Percentiles rank a stretch among this genome's conserved stretches.
phyloP scores from a whole-genome alignment of 1,284 basidiomycete species.

The Cryptococcus floricola region DNA sequence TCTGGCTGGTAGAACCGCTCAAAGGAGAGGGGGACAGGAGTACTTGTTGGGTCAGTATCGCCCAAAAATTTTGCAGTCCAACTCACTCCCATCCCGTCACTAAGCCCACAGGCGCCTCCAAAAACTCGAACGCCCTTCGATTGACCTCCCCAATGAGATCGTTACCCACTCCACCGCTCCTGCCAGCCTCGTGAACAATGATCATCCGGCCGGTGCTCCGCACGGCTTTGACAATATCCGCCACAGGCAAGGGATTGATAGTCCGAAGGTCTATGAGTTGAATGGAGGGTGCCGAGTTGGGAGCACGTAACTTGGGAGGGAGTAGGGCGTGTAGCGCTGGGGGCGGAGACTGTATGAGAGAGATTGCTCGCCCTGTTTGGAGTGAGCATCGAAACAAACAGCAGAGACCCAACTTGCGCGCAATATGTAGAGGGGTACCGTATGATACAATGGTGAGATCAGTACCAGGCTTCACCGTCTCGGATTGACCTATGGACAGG shows the following conservation, averaged over 20 bases:
- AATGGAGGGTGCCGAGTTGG: slow-evolving; percentile 56
- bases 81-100: slow-evolving; percentile 90
- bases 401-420: slow-evolving; percentile 56
- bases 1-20: slow-evolving; percentile 91
- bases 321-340: slow-evolving; percentile 63
- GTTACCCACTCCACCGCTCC: slow-evolving; percentile 76
- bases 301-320: slow-evolving; percentile 63
- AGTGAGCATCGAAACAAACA: slow-evolving; percentile 51
- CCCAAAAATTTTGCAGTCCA: not conserved
- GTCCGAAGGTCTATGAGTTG: slow-evolving; percentile 89
- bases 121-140: slow-evolving; percentile 76
- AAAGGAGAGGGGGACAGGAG: slow-evolving; percentile 73
- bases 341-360: slow-evolving; percentile 55
- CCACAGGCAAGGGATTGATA: slow-evolving; percentile 83
- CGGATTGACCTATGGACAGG: slow-evolving; percentile 73
- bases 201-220: slow-evolving; percentile 75
- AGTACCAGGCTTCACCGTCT: slow-evolving; percentile 66
- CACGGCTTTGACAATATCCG: slow-evolving; percentile 75
- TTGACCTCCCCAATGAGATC: slow-evolving; percentile 84
- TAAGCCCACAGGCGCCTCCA: slow-evolving; percentile 80
- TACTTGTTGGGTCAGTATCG: slow-evolving; percentile 51
- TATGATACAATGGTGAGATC: slow-evolving; percentile 86
- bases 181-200: slow-evolving; percentile 86
- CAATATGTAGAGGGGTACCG: slow-evolving; percentile 88
- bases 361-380: slow-evolving; percentile 39